Evolutionary conservation across 371 early-diverging fungal genomes (phyloP).

Genomic region (Phascolomyces articulosus): DNA sequence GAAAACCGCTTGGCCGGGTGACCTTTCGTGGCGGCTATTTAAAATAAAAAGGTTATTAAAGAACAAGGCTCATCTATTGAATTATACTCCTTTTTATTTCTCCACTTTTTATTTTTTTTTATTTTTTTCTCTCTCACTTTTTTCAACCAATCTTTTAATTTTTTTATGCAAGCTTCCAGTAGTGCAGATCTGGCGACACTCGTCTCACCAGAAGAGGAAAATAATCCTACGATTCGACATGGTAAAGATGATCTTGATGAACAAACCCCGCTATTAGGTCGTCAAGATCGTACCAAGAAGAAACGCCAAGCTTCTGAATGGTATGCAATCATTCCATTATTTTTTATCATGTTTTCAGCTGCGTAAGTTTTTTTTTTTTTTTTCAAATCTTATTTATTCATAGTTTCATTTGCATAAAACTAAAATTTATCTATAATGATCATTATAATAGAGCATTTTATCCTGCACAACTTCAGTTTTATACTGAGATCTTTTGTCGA

Average conservation of each 20-base stretch:
- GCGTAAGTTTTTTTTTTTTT: constrained; percentile 1
- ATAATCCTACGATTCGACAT: background rate
- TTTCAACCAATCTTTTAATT: background rate
- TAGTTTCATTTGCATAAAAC: too few species aligned
- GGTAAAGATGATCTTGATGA: background rate
- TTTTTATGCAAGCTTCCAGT: constrained; percentile 2
- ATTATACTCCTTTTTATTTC: background rate
- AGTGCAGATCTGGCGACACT: background rate
- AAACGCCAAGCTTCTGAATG: constrained; percentile 3
- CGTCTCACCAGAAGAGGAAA: background rate
- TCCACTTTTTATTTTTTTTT: background rate
- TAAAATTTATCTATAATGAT: too few species aligned
- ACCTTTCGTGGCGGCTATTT: background rate
- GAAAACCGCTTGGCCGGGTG: background rate
- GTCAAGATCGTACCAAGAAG: background rate
- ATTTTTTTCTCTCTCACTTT: background rate
- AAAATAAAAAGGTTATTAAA: background rate
- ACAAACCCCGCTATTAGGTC: constrained; percentile 1
- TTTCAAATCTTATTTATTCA: too few species aligned
- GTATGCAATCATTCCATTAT: background rate
- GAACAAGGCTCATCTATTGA: too few species aligned
- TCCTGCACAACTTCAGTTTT: background rate
- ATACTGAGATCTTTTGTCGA: constrained; percentile 1
- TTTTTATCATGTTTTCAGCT: background rate
- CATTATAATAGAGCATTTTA: background rate